phyloP scores from a whole-genome alignment of 345 rosid species.

The Geranium brycei region DNA sequence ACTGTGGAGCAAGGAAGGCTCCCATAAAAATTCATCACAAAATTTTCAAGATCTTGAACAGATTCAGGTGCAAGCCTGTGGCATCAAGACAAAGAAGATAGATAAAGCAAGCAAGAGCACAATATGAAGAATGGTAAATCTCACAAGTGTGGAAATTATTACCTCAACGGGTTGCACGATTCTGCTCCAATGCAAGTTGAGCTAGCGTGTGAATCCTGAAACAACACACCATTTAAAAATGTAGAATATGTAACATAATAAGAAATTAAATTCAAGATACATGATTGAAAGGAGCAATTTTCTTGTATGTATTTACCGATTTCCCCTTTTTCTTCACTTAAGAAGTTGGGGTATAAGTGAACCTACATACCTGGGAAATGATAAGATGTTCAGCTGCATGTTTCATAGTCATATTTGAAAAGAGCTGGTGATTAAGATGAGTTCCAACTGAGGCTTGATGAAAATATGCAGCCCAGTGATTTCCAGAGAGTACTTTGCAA shows the following conservation, averaged over 20 bases:
- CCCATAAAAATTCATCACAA: conserved; percentile 44
- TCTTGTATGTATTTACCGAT: background rate
- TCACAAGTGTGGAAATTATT: conserved; percentile 13
- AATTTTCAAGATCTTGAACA: conserved; percentile 47
- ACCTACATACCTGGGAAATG: conserved; percentile 32
- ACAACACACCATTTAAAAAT: background rate
- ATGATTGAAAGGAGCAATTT: background rate
- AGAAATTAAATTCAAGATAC: background rate
- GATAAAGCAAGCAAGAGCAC: conserved; percentile 7
- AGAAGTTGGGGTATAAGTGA: background rate
- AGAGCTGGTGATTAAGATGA: conserved; percentile 50
- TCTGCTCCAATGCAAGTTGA: conserved; percentile 23
- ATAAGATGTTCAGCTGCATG: conserved; percentile 13
- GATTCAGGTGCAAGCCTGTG: conserved; percentile 77
- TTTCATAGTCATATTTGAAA: conserved; percentile 31
- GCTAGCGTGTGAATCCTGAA: conserved; percentile 34
- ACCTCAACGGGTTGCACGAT: conserved; percentile 36
- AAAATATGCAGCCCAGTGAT: conserved; percentile 86
- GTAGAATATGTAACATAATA: too few relatives aligned
- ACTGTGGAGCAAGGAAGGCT: conserved; percentile 50
- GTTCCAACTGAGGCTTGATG: conserved; percentile 93
- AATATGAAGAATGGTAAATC: background rate
- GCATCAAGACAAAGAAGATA: conserved; percentile 11
- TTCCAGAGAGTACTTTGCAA: conserved; percentile 47
- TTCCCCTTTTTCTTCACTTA: background rate